Evolutionary conservation across 2,329 filamentous ascomycete species (phyloP).

Genomic region (Alternaria longipes): DNA sequence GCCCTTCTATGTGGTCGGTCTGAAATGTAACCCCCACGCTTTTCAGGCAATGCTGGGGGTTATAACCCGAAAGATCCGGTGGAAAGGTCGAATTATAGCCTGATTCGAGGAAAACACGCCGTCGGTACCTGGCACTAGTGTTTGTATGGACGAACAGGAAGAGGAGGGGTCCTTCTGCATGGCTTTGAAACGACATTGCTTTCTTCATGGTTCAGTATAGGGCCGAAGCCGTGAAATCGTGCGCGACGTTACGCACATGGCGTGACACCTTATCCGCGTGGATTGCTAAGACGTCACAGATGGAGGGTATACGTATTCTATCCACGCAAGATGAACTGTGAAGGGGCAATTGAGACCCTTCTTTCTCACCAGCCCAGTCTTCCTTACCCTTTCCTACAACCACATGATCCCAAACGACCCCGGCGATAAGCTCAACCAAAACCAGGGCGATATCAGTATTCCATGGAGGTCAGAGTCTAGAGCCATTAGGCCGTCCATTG

Average conservation of each 20-base stretch:
- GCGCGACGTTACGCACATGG: slow-evolving; percentile 3
- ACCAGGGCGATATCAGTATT: background rate
- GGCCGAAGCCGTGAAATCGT: background rate
- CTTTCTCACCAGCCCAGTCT: background rate
- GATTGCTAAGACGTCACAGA: background rate
- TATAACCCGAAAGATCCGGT: slow-evolving; percentile 3
- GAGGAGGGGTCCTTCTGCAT: background rate
- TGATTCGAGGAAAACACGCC: slow-evolving; percentile 8
- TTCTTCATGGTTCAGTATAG: slow-evolving; percentile 2
- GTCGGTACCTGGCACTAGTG: slow-evolving; percentile 12
- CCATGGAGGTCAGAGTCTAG: background rate
- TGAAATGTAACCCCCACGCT: slow-evolving; percentile 11
- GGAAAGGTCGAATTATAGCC: slow-evolving; percentile 7
- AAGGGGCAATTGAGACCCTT: background rate
- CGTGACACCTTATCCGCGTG: slow-evolving; percentile 1
- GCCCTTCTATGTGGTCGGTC: slow-evolving; percentile 8
- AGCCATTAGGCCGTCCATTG: background rate
- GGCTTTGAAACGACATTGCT: slow-evolving; percentile 3
- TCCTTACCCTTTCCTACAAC: background rate
- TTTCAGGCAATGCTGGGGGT: slow-evolving; percentile 2
- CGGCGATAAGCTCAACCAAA: background rate
- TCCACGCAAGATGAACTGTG: background rate
- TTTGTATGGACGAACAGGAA: background rate
- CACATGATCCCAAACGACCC: slow-evolving; percentile 1
- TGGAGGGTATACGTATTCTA: slow-evolving; percentile 2